Conservation (phyloP, 371 early-diverging fungal species). For the Mucor ambiguus region DNA sequence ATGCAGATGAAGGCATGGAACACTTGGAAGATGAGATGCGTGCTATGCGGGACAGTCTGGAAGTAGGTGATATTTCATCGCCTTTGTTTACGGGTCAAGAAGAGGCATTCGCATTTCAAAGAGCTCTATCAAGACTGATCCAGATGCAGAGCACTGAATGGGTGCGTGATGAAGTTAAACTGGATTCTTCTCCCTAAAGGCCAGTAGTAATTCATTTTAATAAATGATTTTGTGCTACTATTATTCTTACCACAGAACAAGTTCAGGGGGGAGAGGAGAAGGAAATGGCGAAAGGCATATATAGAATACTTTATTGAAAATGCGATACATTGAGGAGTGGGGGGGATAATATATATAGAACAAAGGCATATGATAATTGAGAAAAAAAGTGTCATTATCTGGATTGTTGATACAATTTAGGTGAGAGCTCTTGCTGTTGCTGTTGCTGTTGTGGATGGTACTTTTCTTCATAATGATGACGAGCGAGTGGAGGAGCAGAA, state of each 20-base stretch:
- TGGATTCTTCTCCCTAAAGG: background rate
- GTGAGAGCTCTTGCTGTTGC: background rate
- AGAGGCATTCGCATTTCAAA: slow-evolving; percentile 95
- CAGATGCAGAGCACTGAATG: slow-evolving; percentile 86
- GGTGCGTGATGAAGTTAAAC: slow-evolving; percentile 37
- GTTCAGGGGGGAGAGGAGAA: background rate
- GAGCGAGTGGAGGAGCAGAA: background rate
- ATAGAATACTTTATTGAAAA: background rate
- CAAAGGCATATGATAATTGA: background rate
- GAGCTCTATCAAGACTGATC: slow-evolving; percentile 85
- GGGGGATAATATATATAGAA: background rate
- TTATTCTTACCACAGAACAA: background rate
- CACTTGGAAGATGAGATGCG: slow-evolving; percentile 43
- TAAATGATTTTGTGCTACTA: slow-evolving; percentile 1
- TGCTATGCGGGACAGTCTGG: slow-evolving; percentile 41
- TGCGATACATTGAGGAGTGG: background rate
- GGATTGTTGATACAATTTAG: slow-evolving; percentile 1
- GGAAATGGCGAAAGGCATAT: background rate
- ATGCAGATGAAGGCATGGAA: slow-evolving; percentile 50
- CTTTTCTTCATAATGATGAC: slow-evolving; percentile 3
- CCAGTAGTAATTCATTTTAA: background rate
- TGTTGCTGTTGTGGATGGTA: slow-evolving; percentile 3
- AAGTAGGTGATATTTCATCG: slow-evolving; percentile 54
- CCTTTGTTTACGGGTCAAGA: slow-evolving; percentile 87
- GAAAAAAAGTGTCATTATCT: background rate